Evolutionary conservation across 345 rosid genomes (phyloP).

Genomic region (Balakata baccata): DNA sequence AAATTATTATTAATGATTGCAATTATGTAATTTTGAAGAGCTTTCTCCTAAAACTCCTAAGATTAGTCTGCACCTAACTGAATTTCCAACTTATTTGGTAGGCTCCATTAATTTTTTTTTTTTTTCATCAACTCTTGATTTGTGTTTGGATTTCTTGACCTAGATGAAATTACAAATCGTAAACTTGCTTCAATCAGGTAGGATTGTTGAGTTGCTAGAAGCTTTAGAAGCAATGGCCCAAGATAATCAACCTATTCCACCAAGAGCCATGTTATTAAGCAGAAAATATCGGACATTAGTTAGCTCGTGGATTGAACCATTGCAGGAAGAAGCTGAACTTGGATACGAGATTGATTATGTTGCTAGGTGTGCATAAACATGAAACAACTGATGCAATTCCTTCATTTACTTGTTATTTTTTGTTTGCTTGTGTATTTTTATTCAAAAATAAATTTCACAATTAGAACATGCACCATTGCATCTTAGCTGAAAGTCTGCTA

Average conservation of each 20-base stretch:
- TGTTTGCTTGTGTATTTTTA: not conserved
- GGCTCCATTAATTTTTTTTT: too few species aligned
- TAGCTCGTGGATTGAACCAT: constrained; percentile 98
- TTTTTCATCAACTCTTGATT: not conserved
- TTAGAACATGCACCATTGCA: not conserved
- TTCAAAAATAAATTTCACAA: not conserved
- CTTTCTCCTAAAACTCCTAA: not conserved
- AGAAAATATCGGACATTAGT: constrained; percentile 88
- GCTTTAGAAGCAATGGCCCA: constrained; percentile 84
- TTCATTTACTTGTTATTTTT: not conserved
- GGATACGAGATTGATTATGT: constrained; percentile 87
- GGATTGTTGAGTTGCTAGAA: constrained; percentile 79
- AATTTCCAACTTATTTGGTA: not conserved
- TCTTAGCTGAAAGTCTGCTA: not conserved
- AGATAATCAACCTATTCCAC: constrained; percentile 81
- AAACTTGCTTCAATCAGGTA: constrained; percentile 57
- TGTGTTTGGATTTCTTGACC: constrained; percentile 11
- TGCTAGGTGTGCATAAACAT: constrained; percentile 57
- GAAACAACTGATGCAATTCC: not conserved
- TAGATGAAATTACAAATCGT: not conserved
- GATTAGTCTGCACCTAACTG: not conserved
- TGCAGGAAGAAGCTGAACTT: constrained; percentile 95
- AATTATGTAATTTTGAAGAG: not conserved
- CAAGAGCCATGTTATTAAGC: constrained; percentile 89
- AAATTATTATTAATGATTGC: not conserved